These are phyloP conservation scores for Anthoceros angustus DNA, from an alignment of 225 moss, liverwort and hornwort species.

Conservation along the genomic window DNA sequence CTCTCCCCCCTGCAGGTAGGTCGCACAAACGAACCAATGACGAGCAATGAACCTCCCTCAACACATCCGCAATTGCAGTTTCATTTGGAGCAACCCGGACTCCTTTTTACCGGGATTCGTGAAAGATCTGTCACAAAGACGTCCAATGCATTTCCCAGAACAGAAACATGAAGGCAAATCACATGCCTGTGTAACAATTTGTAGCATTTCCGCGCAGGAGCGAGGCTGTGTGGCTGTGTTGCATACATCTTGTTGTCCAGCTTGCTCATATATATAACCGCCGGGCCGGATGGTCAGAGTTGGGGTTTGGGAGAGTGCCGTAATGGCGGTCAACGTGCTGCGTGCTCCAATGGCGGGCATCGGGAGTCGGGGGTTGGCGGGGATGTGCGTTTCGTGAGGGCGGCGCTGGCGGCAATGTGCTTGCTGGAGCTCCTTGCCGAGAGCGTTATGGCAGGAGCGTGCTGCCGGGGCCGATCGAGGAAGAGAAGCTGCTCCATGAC, in stretches of 20 bases:
- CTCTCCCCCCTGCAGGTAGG: neutral
- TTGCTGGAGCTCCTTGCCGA: too few relatives aligned
- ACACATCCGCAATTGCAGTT: constrained; percentile 88
- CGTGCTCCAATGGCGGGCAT: too few relatives aligned
- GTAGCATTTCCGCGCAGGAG: neutral
- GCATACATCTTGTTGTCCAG: constrained; percentile 59
- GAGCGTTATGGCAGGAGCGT: too few relatives aligned
- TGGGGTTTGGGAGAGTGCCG: too few relatives aligned
- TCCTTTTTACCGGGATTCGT: constrained; percentile 64
- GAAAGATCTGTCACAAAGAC: constrained; percentile 37
- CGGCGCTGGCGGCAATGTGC: too few relatives aligned
- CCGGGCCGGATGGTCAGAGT: too few relatives aligned
- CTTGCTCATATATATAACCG: constrained; percentile 55
- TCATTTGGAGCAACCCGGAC: constrained; percentile 68
- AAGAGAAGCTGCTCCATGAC: too few relatives aligned
- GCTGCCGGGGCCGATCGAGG: too few relatives aligned
- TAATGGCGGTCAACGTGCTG: too few relatives aligned
- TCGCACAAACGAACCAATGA: neutral
- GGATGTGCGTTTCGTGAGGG: too few relatives aligned
- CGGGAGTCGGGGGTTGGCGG: too few relatives aligned
- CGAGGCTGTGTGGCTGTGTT: too few relatives aligned
- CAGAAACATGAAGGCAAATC: neutral
- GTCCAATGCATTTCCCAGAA: neutral
- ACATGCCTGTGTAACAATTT: neutral
- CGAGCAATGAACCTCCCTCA: constrained; percentile 49